These are phyloP conservation scores for Ceratobasidium sp. DNA, from an alignment of 1,284 basidiomycete genomes.

Conservation along the genomic window DNA sequence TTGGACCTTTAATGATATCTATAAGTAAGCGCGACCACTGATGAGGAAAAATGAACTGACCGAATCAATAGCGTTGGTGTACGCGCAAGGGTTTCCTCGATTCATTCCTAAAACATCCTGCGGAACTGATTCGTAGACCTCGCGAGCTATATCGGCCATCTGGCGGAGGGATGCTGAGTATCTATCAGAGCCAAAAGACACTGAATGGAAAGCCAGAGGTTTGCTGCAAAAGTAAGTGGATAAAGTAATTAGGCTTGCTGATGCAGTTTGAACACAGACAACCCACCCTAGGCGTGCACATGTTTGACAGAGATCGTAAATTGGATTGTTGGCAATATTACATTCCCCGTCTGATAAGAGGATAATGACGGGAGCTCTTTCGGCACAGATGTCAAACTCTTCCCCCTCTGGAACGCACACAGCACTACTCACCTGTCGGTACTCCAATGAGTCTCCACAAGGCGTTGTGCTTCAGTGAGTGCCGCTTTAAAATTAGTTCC, in stretches of 20 bases:
- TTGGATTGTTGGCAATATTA: conserved; percentile 45
- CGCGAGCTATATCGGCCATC: conserved; percentile 68
- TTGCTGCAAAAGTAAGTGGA: conserved; percentile 58
- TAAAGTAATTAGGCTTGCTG: neutral
- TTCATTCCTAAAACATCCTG: conserved; percentile 61
- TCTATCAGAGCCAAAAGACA: conserved; percentile 66
- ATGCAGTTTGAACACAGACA: neutral
- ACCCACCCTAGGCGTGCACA: conserved; percentile 66
- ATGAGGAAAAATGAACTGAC: conserved; percentile 57
- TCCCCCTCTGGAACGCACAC: neutral
- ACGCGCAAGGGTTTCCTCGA: conserved; percentile 63
- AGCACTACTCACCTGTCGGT: conserved; percentile 63
- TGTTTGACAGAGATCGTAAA: conserved; percentile 64
- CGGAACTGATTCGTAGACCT: conserved; percentile 65
- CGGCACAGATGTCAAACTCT: neutral
- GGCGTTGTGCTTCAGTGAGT: conserved; percentile 56
- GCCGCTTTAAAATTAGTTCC: conserved; percentile 68
- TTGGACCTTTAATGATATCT: conserved; percentile 60
- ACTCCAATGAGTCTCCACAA: conserved; percentile 68
- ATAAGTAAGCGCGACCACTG: neutral
- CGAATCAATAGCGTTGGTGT: conserved; percentile 67
- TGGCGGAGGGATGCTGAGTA: conserved; percentile 58
- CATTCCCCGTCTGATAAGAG: conserved; percentile 75
- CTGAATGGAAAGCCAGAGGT: conserved; percentile 70
- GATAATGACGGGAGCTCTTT: conserved; percentile 69